phyloP scores from a whole-genome alignment of 129 eudicot species.

The Heracleum sosnowskyi region DNA sequence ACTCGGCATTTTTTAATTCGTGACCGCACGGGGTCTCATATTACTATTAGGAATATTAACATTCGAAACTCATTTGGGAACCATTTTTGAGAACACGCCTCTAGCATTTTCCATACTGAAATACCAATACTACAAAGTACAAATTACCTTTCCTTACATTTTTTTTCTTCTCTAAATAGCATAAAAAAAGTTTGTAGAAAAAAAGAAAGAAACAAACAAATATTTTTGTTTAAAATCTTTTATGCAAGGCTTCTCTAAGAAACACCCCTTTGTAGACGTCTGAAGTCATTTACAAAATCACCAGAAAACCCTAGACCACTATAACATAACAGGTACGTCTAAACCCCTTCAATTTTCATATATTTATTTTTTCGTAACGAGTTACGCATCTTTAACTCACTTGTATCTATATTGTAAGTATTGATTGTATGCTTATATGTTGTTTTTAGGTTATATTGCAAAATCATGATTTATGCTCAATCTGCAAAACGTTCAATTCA shows the following conservation, averaged over 20 bases:
- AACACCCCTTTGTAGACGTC: background rate
- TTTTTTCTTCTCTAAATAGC: too few relatives aligned
- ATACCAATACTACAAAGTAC: too few relatives aligned
- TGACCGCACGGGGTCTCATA: too few relatives aligned
- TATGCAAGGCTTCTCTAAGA: background rate
- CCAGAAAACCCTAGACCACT: background rate
- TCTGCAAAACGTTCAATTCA: constrained; percentile 56
- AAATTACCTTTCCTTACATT: too few relatives aligned
- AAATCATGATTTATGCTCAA: constrained; percentile 44
- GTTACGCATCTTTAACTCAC: background rate
- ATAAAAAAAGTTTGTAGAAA: too few relatives aligned
- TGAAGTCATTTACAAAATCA: background rate
- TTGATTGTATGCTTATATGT: background rate
- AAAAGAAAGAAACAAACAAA: too few relatives aligned
- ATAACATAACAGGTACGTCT: background rate
- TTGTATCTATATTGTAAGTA: background rate
- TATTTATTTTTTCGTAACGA: background rate
- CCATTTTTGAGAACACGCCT: too few relatives aligned
- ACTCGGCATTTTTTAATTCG: too few relatives aligned
- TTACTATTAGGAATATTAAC: too few relatives aligned
- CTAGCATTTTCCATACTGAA: too few relatives aligned
- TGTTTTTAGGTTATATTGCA: constrained; percentile 15
- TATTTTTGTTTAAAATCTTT: too few relatives aligned
- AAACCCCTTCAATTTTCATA: background rate
- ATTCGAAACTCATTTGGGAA: too few relatives aligned